Conservation (phyloP, 768 basidiomycete genomes). For the Chlorophyllum brunneum region DNA sequence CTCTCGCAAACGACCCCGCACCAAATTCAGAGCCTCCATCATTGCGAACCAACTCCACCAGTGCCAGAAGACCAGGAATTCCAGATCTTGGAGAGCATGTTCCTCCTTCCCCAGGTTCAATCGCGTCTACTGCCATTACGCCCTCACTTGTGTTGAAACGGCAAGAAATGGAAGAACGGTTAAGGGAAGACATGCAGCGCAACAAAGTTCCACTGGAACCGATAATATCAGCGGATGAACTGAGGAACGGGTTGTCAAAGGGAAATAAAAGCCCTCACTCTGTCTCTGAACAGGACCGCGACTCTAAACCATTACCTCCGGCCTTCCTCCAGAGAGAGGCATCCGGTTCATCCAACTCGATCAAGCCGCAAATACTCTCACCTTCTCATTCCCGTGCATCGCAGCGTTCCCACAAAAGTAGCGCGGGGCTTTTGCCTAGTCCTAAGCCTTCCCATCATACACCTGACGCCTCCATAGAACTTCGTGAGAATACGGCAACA, state of each 20-base stretch:
- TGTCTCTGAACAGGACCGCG: background rate
- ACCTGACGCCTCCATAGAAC: background rate
- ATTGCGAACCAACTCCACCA: background rate
- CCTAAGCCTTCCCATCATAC: background rate
- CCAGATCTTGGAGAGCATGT: too few relatives aligned
- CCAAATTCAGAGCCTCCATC: background rate
- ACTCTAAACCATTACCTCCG: background rate
- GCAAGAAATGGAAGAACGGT: background rate
- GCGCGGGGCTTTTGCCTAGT: background rate
- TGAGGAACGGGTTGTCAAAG: background rate
- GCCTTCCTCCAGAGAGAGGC: background rate
- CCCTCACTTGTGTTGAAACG: background rate
- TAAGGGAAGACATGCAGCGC: background rate
- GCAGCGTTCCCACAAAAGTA: background rate
- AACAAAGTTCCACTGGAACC: background rate
- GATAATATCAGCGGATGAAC: background rate
- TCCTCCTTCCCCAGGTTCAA: conserved; percentile 1
- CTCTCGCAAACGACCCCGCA: background rate
- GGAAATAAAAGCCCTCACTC: background rate
- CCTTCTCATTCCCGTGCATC: background rate
- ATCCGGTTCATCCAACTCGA: background rate
- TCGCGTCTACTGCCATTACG: conserved; percentile 2
- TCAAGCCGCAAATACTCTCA: background rate
- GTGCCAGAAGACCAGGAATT: too few relatives aligned
- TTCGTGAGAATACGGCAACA: too few relatives aligned